Conservation (phyloP, 176 grass and related monocot genomes). For the Ensete glaucum region DNA sequence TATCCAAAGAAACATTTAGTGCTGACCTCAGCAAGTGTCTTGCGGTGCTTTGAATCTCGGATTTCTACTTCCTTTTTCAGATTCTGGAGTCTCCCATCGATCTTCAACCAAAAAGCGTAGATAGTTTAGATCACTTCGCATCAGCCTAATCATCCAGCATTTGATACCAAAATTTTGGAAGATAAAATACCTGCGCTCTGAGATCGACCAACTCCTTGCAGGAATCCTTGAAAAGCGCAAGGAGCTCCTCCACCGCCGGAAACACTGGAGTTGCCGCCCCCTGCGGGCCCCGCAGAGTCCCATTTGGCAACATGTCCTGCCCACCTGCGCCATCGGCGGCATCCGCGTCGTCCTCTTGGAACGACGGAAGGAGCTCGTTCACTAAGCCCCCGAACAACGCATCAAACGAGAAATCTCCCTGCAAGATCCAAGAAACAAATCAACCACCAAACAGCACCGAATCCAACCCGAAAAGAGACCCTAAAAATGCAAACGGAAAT, state of each 20-base stretch:
- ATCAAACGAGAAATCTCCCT: slow-evolving; percentile 97
- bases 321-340: slow-evolving; percentile 24
- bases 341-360: slow-evolving; percentile 40
- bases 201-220: slow-evolving; percentile 98
- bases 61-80: slow-evolving; percentile 83
- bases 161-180: not conserved
- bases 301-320: slow-evolving; percentile 19
- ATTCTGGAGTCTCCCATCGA: slow-evolving; percentile 90
- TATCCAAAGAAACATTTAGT: not conserved
- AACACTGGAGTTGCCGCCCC: slow-evolving; percentile 51
- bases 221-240: slow-evolving; percentile 84
- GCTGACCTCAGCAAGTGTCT: slow-evolving; percentile 78
- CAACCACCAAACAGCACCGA: not conserved
- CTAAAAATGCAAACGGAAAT: not conserved
- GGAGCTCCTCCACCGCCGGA: slow-evolving; percentile 83
- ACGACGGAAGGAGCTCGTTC: slow-evolving; percentile 82
- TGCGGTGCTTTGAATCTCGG: slow-evolving; percentile 85
- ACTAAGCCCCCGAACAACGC: slow-evolving; percentile 77
- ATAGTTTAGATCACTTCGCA: not conserved
- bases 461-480: not conserved
- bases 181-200: slow-evolving; percentile 53
- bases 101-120: slow-evolving; percentile 32
- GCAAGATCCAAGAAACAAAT: not conserved
- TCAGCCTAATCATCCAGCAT: not conserved
- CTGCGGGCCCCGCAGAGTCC: slow-evolving; percentile 14